These are phyloP conservation scores for Massarina eburnea DNA, from an alignment of 2,329 filamentous ascomycete genomes.

Conservation along the genomic window DNA sequence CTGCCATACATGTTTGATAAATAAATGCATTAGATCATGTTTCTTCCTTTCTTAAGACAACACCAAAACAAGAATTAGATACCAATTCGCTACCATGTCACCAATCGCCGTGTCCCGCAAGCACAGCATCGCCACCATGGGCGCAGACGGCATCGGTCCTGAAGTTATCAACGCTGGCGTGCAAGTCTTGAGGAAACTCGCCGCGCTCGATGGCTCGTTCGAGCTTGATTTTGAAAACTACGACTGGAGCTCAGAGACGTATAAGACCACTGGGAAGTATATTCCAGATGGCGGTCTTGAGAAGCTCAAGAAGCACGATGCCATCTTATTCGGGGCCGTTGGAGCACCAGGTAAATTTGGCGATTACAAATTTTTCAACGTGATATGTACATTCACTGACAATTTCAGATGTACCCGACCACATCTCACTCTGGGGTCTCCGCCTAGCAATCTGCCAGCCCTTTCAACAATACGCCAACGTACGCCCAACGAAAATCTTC, in stretches of 20 bases:
- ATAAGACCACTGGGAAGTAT: slow-evolving; percentile 66
- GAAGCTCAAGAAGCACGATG: slow-evolving; percentile 61
- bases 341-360: slow-evolving; percentile 57
- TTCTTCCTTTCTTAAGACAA: not conserved
- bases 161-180: slow-evolving; percentile 68
- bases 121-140: slow-evolving; percentile 52
- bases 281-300: slow-evolving; percentile 64
- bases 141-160: slow-evolving; percentile 69
- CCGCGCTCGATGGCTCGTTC: slow-evolving; percentile 58
- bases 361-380: not conserved
- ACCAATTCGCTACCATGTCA: slow-evolving; percentile 18
- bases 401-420: slow-evolving; percentile 53
- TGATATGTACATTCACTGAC: not conserved
- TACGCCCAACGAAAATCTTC: slow-evolving; percentile 62
- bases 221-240: slow-evolving; percentile 62
- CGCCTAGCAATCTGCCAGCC: slow-evolving; percentile 59
- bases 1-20: not conserved
- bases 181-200: slow-evolving; percentile 60
- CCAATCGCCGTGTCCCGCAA: slow-evolving; percentile 23
- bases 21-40: not conserved
- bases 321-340: slow-evolving; percentile 69
- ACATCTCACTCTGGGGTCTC: slow-evolving; percentile 59
- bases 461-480: slow-evolving; percentile 60
- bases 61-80: not conserved
- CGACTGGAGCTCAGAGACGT: slow-evolving; percentile 68